Base-by-base conservation (phyloP, 2,329 filamentous ascomycete genomes). In the Cladophialophora yegresii region DNA sequence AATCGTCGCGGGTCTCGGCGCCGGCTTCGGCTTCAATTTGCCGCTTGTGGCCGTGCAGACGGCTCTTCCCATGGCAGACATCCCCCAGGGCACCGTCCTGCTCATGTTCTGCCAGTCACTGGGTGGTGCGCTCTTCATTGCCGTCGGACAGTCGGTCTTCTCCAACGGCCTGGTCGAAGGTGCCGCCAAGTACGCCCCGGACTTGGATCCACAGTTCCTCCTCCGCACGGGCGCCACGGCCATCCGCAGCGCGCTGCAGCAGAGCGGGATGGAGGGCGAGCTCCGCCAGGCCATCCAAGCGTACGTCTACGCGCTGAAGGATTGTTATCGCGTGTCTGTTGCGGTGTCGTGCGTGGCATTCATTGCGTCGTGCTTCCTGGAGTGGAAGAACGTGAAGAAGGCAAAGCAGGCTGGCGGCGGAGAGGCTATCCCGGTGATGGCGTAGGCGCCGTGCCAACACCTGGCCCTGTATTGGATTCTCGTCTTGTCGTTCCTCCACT, bases 121-220 rank as follows among this genome's bases (percentile, higher is more conserved):
- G 4, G 87, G 87, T 50, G 87, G 87, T 2, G 86, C 88, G 1
- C 75, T 91, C 22, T 85, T 85, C 68, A 83, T 90, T 54, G 82
- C 84, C 5, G 84, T 89, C 8, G 84, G 84, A 0, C 86, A 91
- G 73, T 85, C 86, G 16, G 81, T 89, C 51, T 90, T 91, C 77
- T 83, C 85, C 67, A 89, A 89, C 71, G 84, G 82, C 0, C 78
- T 91, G 13, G 77, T 85, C 53, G 73, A 79, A 1, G 79, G 83
- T 32, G 77, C 91, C 2, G 75, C 75, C 1, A 75, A 74, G 33
- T 74, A 77, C 47, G 79, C 76, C 0, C 76, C 77, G 0, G 72
- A 69, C 0, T 67, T 82, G 20, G 73, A 80, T 54, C 69, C 77
- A 1, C 57, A 69, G 6, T 36, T 72, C 3, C 72, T 82, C 13